phyloP scores from a whole-genome alignment of 108 stramenopile genomes.

The Seminavis robusta region DNA sequence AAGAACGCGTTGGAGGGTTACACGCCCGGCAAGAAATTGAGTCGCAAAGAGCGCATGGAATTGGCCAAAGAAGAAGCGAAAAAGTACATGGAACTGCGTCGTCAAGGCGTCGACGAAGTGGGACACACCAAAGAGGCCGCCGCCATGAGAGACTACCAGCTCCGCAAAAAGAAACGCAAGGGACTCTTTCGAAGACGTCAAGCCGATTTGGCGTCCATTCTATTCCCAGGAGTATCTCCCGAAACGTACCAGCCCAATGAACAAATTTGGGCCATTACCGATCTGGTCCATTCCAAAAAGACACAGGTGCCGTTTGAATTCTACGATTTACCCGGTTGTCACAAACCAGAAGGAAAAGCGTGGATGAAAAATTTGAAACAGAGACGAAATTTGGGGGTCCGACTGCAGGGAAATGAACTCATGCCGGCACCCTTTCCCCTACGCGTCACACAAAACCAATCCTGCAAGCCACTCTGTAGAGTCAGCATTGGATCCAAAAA shows the following conservation, averaged over 20 bases:
- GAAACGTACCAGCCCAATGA: slow-evolving; percentile 53
- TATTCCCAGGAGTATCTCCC: slow-evolving; percentile 78
- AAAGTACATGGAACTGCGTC: slow-evolving; percentile 24
- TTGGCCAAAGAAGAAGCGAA: slow-evolving; percentile 15
- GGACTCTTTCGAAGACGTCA: slow-evolving; percentile 48
- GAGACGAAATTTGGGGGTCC: slow-evolving; percentile 67
- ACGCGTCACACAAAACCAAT: slow-evolving; percentile 34
- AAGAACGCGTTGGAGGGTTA: too few species aligned
- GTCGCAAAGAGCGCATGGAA: slow-evolving; percentile 21
- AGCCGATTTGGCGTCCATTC: slow-evolving; percentile 50
- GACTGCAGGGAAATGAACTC: slow-evolving; percentile 66
- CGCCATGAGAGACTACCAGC: slow-evolving; percentile 33
- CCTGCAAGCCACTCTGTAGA: slow-evolving; percentile 57
- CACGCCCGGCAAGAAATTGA: slow-evolving; percentile 16
- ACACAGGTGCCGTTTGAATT: slow-evolving; percentile 96
- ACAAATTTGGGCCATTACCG: slow-evolving; percentile 66
- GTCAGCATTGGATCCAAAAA: slow-evolving; percentile 55
- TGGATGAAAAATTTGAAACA: not conserved
- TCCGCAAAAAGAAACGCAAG: slow-evolving; percentile 74
- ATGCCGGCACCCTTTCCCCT: slow-evolving; percentile 65
- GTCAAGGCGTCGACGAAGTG: slow-evolving; percentile 38
- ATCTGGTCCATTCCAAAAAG: slow-evolving; percentile 71
- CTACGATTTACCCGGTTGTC: slow-evolving; percentile 87
- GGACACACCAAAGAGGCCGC: slow-evolving; percentile 41
- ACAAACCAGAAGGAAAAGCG: slow-evolving; percentile 13